Evolutionary conservation across 139 green algal species (phyloP), one percentile per base, ranked within the genome.

Genomic region (Marvania coccoides): DNA sequence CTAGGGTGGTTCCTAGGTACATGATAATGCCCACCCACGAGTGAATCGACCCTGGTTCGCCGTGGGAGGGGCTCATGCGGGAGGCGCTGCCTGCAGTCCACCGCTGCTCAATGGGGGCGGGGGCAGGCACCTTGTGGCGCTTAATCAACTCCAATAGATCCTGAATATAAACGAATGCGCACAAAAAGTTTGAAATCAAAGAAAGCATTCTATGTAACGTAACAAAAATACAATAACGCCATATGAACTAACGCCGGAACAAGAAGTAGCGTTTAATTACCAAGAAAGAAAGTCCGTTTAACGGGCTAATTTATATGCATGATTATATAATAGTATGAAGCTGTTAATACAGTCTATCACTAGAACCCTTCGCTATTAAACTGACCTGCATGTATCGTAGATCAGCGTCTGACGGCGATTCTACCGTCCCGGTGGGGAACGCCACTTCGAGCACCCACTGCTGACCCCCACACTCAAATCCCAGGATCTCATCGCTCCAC

Each of bases 21-120:
- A 96, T 95, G 76, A 99, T 99, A 79, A 98, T 90, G 45, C 94
- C 93, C 60, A 98, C 84, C 93, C 94, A 98, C 62, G 61, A 86
- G 74, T 84, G 71, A 37, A 94, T 34, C 3, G 51, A 56, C 9
- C 79, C 28, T 53, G 31, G 30, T 5, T 68, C 13, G 5, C 73
- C 73, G 4, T 63, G 39, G 0, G 81, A 87, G 35, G 94, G 94
- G 74, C 83, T 94, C 72, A 98, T 82, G 6, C 71, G 39, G 0
- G 75, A 79, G 39, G 58, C 58, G 59, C 77, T 92, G 60, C 73
- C 74, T 2, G 67, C 58, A 0, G 81, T 96, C 93, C 92, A 99
- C 24, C 94, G 84, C 86, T 98, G 91, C 83, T 99, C 93, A 38
- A 99, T 96, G 34, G 94, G 94, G 0, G 83, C 75, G 29, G 80